Conservation (phyloP, 176 grass and related monocot genomes). For the Thinopyrum elongatum region DNA sequence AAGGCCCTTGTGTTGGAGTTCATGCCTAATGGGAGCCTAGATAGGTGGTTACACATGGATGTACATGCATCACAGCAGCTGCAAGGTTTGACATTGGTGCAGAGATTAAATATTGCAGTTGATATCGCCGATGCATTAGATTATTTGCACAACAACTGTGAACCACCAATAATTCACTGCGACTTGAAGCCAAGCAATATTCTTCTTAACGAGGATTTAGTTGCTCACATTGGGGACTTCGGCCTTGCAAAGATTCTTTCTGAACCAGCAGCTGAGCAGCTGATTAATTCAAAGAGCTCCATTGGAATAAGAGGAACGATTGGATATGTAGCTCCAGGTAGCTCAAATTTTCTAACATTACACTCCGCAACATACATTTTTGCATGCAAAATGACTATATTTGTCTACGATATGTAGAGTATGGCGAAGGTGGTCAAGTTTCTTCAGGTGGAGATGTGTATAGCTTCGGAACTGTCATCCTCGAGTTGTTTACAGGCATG, state of each 20-base stretch:
- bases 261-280: no score
- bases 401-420: conserved; percentile 21
- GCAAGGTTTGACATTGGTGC: no score
- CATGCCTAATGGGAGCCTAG: conserved; percentile 50
- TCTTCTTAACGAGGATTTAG: conserved; percentile 23
- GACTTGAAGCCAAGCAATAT: conserved; percentile 48
- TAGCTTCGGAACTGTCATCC: conserved; percentile 50
- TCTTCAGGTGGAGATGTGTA: conserved; percentile 37
- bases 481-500: conserved; percentile 56
- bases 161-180: conserved; percentile 40
- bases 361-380: not conserved
- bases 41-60: conserved; percentile 33
- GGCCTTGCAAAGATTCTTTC: no score
- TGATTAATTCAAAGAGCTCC: no score
- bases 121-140: no score
- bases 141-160: no score
- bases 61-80: no score
- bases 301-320: no score
- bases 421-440: conserved; percentile 13
- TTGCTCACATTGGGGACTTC: no score
- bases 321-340: no score
- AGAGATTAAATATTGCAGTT: no score
- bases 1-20: conserved; percentile 48
- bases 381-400: not conserved
- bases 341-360: not conserved